phyloP scores from a whole-genome alignment of 2,329 filamentous ascomycete genomes.

The Taxawa tesnikishii region DNA sequence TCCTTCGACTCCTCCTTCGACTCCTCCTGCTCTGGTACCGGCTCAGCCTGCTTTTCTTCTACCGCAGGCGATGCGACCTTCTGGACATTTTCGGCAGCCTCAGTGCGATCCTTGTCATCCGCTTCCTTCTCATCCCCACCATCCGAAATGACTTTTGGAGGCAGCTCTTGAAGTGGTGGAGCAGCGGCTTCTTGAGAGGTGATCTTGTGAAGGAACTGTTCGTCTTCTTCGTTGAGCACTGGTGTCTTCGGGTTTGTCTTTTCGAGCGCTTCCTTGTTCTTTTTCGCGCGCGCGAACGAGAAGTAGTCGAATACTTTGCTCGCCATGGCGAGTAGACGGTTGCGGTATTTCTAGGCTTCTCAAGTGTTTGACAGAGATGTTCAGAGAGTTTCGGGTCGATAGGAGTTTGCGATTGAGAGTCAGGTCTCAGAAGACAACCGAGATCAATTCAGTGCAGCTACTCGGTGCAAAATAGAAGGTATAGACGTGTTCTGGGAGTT shows the following conservation, averaged over 20 bases:
- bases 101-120: conserved; percentile 15
- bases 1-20: conserved; percentile 12
- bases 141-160: conserved; percentile 20
- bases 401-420: no score
- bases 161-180: conserved; percentile 26
- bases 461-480: no score
- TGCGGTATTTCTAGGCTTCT: no score
- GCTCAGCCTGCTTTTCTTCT: conserved; percentile 9
- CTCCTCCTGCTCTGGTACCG: conserved; percentile 19
- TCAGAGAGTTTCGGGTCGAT: no score
- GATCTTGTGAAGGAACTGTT: conserved; percentile 42
- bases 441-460: no score
- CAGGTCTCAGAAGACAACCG: no score
- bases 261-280: conserved; percentile 22
- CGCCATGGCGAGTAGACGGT: not conserved
- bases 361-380: no score
- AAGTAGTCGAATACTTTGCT: not conserved
- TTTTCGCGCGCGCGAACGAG: conserved; percentile 16
- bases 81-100: conserved; percentile 11
- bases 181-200: conserved; percentile 31
- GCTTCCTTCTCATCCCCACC: conserved; percentile 22
- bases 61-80: conserved; percentile 4
- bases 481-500: no score
- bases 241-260: conserved; percentile 24
- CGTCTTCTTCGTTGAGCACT: conserved; percentile 49